Base-by-base conservation (phyloP, 352 stramenopile species). In the Phytophthora tentaculata region DNA sequence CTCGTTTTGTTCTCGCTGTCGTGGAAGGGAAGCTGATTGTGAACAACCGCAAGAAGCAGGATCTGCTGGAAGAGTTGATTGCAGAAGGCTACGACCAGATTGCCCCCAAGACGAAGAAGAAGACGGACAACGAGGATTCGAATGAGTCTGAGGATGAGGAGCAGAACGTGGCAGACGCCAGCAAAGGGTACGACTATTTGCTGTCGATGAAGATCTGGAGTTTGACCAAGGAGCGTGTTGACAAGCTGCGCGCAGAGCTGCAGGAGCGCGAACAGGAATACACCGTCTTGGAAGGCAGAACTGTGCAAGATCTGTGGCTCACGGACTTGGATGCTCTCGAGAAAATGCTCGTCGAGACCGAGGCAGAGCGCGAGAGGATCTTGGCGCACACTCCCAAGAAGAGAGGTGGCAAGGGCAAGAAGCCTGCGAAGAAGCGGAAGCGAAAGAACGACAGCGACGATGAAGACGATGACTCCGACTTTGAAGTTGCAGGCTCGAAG, bases 1-100 rank as follows among this genome's bases (percentile, higher is more conserved):
- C 92, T 28, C 89, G 94, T 16, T 99, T 99, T 62, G 97, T 99
- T 45, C 68, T 98, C 69, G 76, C 91, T 22, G 96, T 99, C 26
- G 86, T 98, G 6, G 83, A 94, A 45, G 90, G 90, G 28, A 80
- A 94, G 44, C 77, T 99, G 35, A 71, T 98, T 50, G 86, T 99
- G n/a, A 94, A 93, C 65, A 96, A 97, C 64, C 92, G 96, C 26
- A 96, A 95, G 68, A 98, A 97, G 76, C 76, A 94, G 45, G 95
- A 98, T 22, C 84, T 98, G n/a, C 74, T 98, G 1, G 72, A 87
- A 60, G 80, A 98, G 52, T 71, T 99, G 5, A 61, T 89, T 28
- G 73, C 89, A 5, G 78, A 97, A 56, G 87, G 88, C n/a, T 99
- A 98, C 72, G 88, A 95, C 52, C 83, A 89, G 51, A 86, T 95